Evolutionary conservation across 305 asterid genomes (phyloP).

Genomic region (Fraxinus greggii): DNA sequence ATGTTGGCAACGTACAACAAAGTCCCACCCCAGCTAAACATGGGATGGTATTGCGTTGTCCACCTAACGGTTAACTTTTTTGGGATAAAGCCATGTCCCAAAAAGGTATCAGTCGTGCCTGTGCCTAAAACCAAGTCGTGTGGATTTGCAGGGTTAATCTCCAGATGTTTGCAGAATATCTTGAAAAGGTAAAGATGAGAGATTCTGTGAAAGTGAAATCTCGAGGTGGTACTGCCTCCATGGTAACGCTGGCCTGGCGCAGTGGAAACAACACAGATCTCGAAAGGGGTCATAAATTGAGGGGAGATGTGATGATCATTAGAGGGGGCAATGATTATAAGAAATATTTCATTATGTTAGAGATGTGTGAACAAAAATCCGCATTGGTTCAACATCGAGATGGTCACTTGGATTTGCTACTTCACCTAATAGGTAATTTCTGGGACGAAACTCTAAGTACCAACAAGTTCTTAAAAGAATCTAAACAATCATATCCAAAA

Average conservation of each 20-base stretch:
- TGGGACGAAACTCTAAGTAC: neutral
- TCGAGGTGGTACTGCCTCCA: neutral
- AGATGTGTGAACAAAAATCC: neutral
- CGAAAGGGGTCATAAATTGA: neutral
- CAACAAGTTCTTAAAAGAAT: neutral
- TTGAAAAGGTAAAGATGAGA: neutral
- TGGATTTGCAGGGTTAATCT: neutral
- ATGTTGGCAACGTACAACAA: neutral
- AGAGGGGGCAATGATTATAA: conserved; percentile 6
- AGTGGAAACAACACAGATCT: neutral
- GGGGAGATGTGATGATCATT: neutral
- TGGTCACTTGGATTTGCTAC: neutral
- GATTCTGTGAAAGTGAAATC: neutral
- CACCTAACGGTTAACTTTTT: neutral
- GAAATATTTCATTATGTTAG: neutral
- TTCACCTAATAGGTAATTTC: neutral
- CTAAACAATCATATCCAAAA: neutral
- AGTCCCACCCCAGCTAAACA: neutral
- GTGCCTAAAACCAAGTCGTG: neutral
- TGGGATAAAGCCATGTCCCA: neutral
- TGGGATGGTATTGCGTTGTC: neutral
- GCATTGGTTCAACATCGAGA: neutral
- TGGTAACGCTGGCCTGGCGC: neutral
- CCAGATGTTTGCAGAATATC: neutral
- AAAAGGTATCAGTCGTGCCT: neutral